Evolutionary conservation across 495 filamentous ascomycete species (phyloP), one percentile per base, ranked within the genome.

Genomic region (Aspergillus nanangensis): DNA sequence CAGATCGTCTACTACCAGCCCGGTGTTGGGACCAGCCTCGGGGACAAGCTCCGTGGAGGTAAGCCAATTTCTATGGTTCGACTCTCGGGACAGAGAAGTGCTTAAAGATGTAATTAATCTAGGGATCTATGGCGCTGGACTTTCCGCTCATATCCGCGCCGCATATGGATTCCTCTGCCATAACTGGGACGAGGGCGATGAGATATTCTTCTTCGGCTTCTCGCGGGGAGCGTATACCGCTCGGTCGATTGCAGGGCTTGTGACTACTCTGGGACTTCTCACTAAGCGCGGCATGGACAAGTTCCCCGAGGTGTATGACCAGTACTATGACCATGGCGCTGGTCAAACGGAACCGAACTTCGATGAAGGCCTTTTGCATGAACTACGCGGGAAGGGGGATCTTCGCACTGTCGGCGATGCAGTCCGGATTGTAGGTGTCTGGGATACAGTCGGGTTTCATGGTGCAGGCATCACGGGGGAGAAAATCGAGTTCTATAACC

Each of bases 161-260:
- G 74, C 74, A 4, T 78, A 79, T 45, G 58, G 57, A 23, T 79
- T 77, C 52, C 49, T 79, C 8, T 62, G 65, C 2, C 57, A 67
- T 25, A 80, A 81, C 49, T 80, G 76, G 44, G 53, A 58, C 7
- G 52, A 58, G 1, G 77, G 74, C 17, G 79, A 83, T 53, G 67
- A 81, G 50, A 76, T 83, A 19, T 77, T 70, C 57, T 73, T 79
- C 41, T 72, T 83, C 40, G 79, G 79, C 2, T 83, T 81, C 55
- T 81, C 77, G 3, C 66, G 79, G 5, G 79, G 79, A 3, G 77
- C 79, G 3, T 83, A 72, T 45, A 81, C 78, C 1, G 79, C 71
- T 4, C 66, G 79, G 15, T 67, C 73, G 13, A 67, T 80, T 22
- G 77, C 76, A 10, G 79, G 77, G 0, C 48, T 83, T 0, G 72